Evolutionary conservation across 2,329 filamentous ascomycete species (phyloP), one percentile per base, ranked within the genome.

Genomic region (Didymellaceae sp.): DNA sequence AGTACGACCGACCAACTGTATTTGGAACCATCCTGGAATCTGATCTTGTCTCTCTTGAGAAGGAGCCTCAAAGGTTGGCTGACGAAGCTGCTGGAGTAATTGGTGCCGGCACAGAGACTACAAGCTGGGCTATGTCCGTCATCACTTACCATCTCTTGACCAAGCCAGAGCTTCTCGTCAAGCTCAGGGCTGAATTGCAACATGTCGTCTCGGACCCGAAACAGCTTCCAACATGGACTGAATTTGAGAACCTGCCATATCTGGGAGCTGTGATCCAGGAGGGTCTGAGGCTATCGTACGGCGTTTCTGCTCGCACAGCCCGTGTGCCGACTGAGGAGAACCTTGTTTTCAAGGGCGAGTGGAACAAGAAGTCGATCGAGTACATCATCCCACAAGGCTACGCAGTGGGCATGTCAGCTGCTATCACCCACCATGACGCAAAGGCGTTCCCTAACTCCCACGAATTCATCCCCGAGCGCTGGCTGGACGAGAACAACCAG

Each of bases 61-160:
- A 66, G 24, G 58, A 57, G 16, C 52, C 55, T 11, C 57, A 61
- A n/a, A 62, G 70, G 11, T 45, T 73, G 5, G 54, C 61, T 1
- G 68, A 71, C 28, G 70, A 73, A 52, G 68, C 60, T 8, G 54
- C 63, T 20, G 67, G 59, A 6, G 57, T 72, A 2, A 48, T 72
- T 9, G 70, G 67, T 24, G 70, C 70, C 2, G 70, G 68, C 7
- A 72, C 70, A 16, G 67, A 71, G 18, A 73, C 70, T 2, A 72
- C 67, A 5, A 63, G 67, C 9, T 65, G 65, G 60, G 59, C 61
- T 17, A 37, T 67, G 40, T 39, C 58, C 17, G 60, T 62, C 2
- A 62, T 65, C 11, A 66, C 63, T 7, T 73, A 66, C 39, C 67
- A 71, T 40, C 43, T 65, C 2, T 33, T 65, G 20, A 71, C 52